phyloP scores from a whole-genome alignment of 768 basidiomycete species.

The Tubosaeta sp. region DNA sequence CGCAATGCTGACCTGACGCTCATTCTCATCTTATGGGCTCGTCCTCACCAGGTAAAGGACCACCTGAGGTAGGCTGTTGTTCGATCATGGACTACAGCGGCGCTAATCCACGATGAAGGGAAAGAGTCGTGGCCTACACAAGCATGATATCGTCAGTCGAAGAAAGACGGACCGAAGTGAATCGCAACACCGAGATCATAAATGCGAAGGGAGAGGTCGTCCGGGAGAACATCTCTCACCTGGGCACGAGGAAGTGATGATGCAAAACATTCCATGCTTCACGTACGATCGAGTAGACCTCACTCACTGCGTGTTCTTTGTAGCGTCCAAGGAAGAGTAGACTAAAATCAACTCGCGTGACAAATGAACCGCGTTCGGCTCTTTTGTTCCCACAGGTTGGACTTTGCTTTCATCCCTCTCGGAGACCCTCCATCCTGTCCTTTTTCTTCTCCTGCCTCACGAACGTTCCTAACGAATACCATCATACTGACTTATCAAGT shows the following conservation, averaged over 20 bases:
- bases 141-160: slow-evolving; percentile 20
- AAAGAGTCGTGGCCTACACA: slow-evolving; percentile 17
- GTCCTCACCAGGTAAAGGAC: slow-evolving; percentile 23
- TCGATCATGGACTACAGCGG: not conserved
- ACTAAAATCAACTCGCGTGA: slow-evolving; percentile 32
- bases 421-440: slow-evolving; percentile 7
- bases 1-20: slow-evolving; percentile 1
- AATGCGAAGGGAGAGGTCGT: slow-evolving; percentile 16
- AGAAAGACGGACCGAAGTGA: slow-evolving; percentile 18
- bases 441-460: slow-evolving; percentile 7
- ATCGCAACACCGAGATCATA: slow-evolving; percentile 15
- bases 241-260: slow-evolving; percentile 14
- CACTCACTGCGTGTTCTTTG: too few species aligned
- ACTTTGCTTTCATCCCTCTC: slow-evolving; percentile 3
- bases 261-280: not conserved
- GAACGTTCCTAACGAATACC: slow-evolving; percentile 14
- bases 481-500: slow-evolving; percentile 14
- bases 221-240: slow-evolving; percentile 19
- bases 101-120: slow-evolving; percentile 15
- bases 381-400: slow-evolving; percentile 15
- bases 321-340: not conserved
- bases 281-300: not conserved
- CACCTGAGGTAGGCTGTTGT: slow-evolving; percentile 20
- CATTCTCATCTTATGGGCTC: not conserved
- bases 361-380: slow-evolving; percentile 28